A percentile compares a stretch with the other conserved stretches of the same genome.
Conservation (phyloP, 2,329 filamentous ascomycete species). For the Ciborinia camelliae region DNA sequence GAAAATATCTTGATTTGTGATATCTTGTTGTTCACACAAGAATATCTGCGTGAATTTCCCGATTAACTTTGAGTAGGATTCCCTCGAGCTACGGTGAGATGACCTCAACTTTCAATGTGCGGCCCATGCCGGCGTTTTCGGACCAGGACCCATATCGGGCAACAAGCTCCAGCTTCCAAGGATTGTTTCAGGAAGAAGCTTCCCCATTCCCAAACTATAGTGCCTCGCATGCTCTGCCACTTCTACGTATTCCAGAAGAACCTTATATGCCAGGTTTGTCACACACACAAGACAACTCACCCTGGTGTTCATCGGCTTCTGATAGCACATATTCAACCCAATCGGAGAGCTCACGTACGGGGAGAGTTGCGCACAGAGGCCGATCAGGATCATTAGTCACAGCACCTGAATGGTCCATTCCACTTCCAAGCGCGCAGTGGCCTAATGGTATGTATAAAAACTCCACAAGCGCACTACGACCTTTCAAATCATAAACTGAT, state of each 20-base stretch:
- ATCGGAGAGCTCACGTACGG: conserved; percentile 32
- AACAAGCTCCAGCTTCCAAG: conserved; percentile 23
- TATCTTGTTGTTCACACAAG: neutral
- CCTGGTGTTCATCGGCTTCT: conserved; percentile 37
- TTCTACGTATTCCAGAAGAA: conserved; percentile 35
- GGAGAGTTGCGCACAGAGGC: conserved; percentile 26
- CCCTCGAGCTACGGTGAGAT: conserved; percentile 4
- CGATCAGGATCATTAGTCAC: conserved; percentile 31
- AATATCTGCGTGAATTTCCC: neutral
- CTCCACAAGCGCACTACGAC: neutral
- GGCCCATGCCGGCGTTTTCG: conserved; percentile 5
- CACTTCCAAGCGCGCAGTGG: conserved; percentile 26
- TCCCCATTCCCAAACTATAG: conserved; percentile 25
- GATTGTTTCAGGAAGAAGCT: conserved; percentile 21
- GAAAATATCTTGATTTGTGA: neutral
- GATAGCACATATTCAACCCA: conserved; percentile 36
- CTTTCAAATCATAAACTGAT: conserved; percentile 1
- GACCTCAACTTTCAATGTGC: conserved; percentile 7
- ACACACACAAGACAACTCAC: conserved; percentile 34
- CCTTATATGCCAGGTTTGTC: conserved; percentile 31
- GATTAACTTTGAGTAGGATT: conserved; percentile 12
- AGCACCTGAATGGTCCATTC: conserved; percentile 31
- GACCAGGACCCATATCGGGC: neutral
- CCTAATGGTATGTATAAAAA: conserved; percentile 23
- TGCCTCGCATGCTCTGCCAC: conserved; percentile 26